Base-by-base conservation (phyloP, 345 rosid genomes). In the Gossypium bickii region DNA sequence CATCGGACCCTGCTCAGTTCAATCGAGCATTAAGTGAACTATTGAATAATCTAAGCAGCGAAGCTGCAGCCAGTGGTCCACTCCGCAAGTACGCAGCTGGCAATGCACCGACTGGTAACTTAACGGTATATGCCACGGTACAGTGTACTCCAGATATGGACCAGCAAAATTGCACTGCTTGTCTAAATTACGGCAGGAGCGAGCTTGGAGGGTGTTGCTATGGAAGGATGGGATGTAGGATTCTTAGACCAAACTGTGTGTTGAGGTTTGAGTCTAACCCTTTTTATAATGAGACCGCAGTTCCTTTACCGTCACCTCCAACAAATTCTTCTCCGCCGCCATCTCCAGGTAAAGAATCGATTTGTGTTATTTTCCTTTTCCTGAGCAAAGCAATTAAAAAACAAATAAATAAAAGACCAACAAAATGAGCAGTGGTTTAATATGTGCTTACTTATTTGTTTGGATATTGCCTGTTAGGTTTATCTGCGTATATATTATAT, bases 141-240 rank as follows among this genome's bases (percentile, higher is more conserved):
- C 91, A 92, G 81, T 92, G 97, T 79, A 85, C 91, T 4, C 84
- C 85, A 2, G 94, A 91, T 73, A 38, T 91, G 47, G 73, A 82
- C 56, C 69, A 56, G 53, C 0, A 8, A n/a, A 83, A 83, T 4
- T 88, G 94, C 76, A 38, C 52, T 20, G 25, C 12, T 8, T 89
- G 94, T 81, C 72, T 86, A 65, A 29, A 43, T 2, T 22, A 2
- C 16, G 75, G 72, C 24, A 53, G 62, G 45, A 29, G 56, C 0
- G 44, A 34, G 77, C 76, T 83, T 55, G 60, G 59, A n/a, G 56
- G 17, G 1, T 83, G 80, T 38, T 81, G 88, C 56, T 15, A n/a
- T 29, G 77, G 80, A 77, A 83, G 66, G 75, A 65, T 10, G 43
- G 87, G 85, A 41, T 48, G 86, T 56, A 80, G 80, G 68, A 80